Percentiles rank a stretch among this genome's conserved stretches.
Evolutionary conservation across 345 rosid species (phyloP).

Genomic region (Salix suchowensis): DNA sequence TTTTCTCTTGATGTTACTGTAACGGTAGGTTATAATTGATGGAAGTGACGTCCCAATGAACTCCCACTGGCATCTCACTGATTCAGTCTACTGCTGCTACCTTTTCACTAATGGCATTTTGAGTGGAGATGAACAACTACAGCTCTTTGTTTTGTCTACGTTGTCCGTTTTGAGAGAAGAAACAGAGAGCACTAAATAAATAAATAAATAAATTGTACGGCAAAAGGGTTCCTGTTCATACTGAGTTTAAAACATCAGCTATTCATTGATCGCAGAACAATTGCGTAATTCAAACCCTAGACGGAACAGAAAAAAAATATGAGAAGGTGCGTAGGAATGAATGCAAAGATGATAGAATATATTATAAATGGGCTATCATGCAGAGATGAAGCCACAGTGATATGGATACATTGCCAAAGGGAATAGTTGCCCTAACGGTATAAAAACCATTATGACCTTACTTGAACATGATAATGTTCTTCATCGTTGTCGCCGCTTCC

Average conservation of each 20-base stretch:
- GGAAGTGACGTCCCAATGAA: background rate
- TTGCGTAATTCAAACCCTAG: background rate
- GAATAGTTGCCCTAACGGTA: constrained; percentile 38
- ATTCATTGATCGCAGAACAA: background rate
- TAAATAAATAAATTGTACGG: background rate
- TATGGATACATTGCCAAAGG: constrained; percentile 32
- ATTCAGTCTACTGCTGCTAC: background rate
- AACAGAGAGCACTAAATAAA: background rate
- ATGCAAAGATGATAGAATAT: background rate
- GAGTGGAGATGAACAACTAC: background rate
- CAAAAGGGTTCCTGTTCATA: too few species aligned
- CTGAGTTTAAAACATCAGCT: background rate
- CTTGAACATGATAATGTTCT: background rate
- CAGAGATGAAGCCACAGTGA: background rate
- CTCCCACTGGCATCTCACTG: too few species aligned
- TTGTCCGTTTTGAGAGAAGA: background rate
- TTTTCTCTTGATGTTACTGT: background rate
- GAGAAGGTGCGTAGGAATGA: background rate
- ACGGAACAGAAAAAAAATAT: background rate
- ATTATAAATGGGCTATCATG: background rate
- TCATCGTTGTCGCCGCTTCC: background rate
- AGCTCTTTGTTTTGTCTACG: background rate
- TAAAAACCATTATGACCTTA: constrained; percentile 23
- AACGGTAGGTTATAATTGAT: background rate
- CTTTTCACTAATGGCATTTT: background rate